Evolutionary conservation across 345 rosid genomes (phyloP), one percentile per base, ranked within the genome.

Genomic region (Camelina neglecta): DNA sequence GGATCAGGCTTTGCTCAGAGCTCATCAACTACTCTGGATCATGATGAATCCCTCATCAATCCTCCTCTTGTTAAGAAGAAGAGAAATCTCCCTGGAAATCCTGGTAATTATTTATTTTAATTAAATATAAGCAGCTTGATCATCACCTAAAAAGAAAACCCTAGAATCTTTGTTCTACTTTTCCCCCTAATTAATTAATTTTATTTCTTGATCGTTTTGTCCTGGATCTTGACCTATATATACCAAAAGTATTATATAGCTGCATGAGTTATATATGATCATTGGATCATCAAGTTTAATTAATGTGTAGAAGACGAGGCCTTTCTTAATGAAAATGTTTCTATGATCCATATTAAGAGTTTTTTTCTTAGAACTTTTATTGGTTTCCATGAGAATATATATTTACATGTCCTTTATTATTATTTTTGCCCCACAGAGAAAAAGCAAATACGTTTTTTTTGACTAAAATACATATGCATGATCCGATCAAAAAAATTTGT

Each of bases 21-120:
- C 74, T 78, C 85, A 45, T 73, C 81, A 67, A 78, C 74, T 26
- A 78, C 74, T 26, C 7, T 61, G 38, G 71, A 70, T 57, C 75
- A 55, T 63, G 82, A 79, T 67, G 81, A 71, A 39, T 58, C 81
- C 21, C 68, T 57, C 21, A 79, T 44, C 54, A 69, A 84, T 74
- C 88, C 77, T 74, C 86, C 88, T 50, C 60, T 74, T 66, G 62
- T 55, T 45, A 94, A 92, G 91, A 94, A 84, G 92, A 94, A 92
- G 86, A 87, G 97, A 77, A 94, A 85, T 84, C 93, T 90, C 67
- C 98, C 98, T 35, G 98, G 98, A 81, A 92, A 83, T 18, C 98
- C 98, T 85, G 98, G 98, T 83, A 24, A 16, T 18, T 47, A 8
- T 50, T 69, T 45, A 13, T 6, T 35, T 1, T 1, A 35, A 42